These are phyloP conservation scores for Dianthus caryophyllus DNA, from an alignment of 148 eudicot species.

Conservation along the genomic window DNA sequence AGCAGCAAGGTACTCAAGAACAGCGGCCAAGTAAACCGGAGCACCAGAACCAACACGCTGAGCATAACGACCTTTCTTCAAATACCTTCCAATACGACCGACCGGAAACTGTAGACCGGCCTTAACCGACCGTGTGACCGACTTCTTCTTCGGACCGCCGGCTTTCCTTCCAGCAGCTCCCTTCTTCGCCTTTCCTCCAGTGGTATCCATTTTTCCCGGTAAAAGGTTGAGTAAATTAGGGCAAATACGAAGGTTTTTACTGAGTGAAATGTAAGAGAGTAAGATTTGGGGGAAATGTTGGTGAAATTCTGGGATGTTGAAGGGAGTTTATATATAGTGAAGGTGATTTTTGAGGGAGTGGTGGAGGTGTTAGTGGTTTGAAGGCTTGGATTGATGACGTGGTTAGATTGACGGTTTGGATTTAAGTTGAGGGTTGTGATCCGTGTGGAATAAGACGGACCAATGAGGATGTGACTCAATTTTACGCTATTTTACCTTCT, in stretches of 20 bases:
- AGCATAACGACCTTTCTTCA: conserved; percentile 31
- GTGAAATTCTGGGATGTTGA: neutral
- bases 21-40: conserved; percentile 30
- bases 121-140: conserved; percentile 20
- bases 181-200: conserved; percentile 18
- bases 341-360: neutral
- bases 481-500: no score
- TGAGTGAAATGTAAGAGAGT: no score
- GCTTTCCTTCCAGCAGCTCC: conserved; percentile 28
- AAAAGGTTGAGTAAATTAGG: no score
- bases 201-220: conserved; percentile 11
- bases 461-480: neutral
- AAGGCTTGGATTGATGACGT: conserved; percentile 8
- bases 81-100: conserved; percentile 23
- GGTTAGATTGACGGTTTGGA: neutral
- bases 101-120: conserved; percentile 27
- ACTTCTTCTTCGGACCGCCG: conserved; percentile 30
- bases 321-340: neutral
- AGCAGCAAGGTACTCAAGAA: conserved; percentile 26
- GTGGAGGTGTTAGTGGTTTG: no score
- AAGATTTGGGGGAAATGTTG: neutral
- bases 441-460: neutral
- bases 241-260: no score
- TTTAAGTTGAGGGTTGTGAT: neutral
- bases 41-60: conserved; percentile 30